phyloP scores from a whole-genome alignment of 257 asterid species.

The Solanum paucissectum region DNA sequence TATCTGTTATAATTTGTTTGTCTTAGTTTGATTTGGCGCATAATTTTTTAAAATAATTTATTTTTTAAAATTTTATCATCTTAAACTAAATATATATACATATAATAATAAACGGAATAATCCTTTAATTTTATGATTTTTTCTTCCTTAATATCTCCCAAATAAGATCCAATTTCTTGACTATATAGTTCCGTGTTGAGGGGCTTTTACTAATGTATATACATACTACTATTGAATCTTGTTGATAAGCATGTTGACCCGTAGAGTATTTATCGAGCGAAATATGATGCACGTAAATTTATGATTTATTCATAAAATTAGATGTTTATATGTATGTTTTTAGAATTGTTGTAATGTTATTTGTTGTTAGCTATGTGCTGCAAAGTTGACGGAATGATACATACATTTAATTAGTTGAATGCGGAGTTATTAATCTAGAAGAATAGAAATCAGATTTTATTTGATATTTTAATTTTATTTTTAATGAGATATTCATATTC shows the following conservation, averaged over 20 bases:
- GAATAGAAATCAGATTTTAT: fast-evolving
- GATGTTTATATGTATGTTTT: not conserved
- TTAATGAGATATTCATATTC: not conserved
- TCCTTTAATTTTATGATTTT: not conserved
- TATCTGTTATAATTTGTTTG: not conserved
- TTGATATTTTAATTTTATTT: not conserved
- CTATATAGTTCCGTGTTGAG: not conserved
- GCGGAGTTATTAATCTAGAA: not conserved
- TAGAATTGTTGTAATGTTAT: not conserved
- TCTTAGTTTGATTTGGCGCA: not conserved
- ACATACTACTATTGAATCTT: not conserved
- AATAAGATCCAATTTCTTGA: not conserved
- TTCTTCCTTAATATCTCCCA: not conserved
- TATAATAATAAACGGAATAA: not conserved
- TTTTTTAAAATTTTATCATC: not conserved
- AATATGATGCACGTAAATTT: not conserved
- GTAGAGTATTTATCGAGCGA: not conserved
- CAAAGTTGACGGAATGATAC: not conserved
- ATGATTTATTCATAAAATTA: too few relatives aligned
- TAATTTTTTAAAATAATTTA: too few relatives aligned
- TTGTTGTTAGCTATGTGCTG: not conserved
- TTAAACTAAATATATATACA: not conserved
- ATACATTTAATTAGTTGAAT: not conserved
- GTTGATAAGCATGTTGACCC: not conserved
- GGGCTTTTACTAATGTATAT: not conserved